Conservation (phyloP, 306 rosid species). For the Acacia confusa region DNA sequence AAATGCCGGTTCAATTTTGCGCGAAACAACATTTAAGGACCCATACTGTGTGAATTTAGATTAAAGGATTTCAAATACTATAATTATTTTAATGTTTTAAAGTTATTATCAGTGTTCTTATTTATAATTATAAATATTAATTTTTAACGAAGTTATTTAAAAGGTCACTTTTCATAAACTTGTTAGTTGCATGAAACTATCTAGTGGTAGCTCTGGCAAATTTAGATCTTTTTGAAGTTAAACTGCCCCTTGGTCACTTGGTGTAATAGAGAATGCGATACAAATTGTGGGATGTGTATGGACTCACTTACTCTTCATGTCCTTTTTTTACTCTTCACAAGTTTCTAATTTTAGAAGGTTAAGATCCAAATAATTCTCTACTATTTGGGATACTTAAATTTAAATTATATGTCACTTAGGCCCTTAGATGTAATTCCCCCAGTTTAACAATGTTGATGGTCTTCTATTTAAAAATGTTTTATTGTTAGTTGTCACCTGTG, state of each 20-base stretch:
- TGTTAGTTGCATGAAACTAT: not conserved
- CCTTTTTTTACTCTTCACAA: not conserved
- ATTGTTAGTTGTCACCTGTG: not conserved
- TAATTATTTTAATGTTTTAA: not conserved
- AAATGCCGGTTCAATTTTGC: not conserved
- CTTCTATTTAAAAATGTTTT: not conserved
- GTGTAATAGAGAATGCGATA: not conserved
- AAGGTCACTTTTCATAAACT: not conserved
- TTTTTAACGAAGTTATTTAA: too few species aligned
- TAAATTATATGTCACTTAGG: not conserved
- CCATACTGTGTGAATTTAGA: not conserved
- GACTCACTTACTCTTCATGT: not conserved
- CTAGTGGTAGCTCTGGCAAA: not conserved
- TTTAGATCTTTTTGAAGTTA: not conserved
- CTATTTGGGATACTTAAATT: not conserved
- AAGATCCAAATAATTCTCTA: not conserved
- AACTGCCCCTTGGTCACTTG: not conserved
- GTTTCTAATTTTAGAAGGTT: not conserved
- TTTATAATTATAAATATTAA: too few species aligned
- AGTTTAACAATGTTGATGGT: not conserved
- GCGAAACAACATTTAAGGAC: not conserved
- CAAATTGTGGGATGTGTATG: not conserved
- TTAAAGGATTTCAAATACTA: not conserved
- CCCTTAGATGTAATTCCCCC: not conserved
- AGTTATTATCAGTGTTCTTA: not conserved